Evolutionary conservation across 2,329 filamentous ascomycete genomes (phyloP), one percentile per base, ranked within the genome.

Genomic region (Neofusicoccum ribis): DNA sequence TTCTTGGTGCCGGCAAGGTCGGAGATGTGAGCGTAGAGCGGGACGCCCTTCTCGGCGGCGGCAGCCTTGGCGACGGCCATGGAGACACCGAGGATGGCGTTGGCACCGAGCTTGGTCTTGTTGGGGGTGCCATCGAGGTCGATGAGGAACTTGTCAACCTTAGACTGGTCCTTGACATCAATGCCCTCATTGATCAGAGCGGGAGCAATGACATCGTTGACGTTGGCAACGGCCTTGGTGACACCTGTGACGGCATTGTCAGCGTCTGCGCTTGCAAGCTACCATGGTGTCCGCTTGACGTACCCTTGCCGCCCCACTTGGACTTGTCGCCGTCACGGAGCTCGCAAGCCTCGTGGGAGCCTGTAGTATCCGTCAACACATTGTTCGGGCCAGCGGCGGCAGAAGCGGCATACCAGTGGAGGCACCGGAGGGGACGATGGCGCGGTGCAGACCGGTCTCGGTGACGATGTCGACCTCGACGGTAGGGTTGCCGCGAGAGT

Each of bases 401-500:
- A 15, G 31, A 34, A 15, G 47, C 44, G 15, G 41, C 89, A 78
- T 80, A 93, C 91, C 93, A 76, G 93, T 97, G 74, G 94, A 97
- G 76, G 94, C 94, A 81, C 94, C 94, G 71, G 93, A 97, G 76
- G 94, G 94, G 69, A 98, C 94, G 79, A 97, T 97, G 80, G 94
- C 93, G 78, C 94, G 93, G 89, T 97, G 93, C 70, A 98, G 89
- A 78, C 94, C 94, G 75, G 91, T 96, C 85, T 96, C 92, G 74
- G 93, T 97, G 83, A 96, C 91, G 74, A 97, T 88, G 80, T 97
- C 94, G 76, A 98, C 94, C 87, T 98, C 94, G 78, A 97, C 94
- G 79, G 95, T 99, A 77, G 95, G 95, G 89, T 99, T 99, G 80
- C 88, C 88, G 73, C 95, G 94, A 81, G 95, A 98, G 88, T 99